A percentile compares a stretch with the other conserved stretches of the same genome.
These are phyloP conservation scores for Blastomyces silverae DNA, from an alignment of 2,329 filamentous ascomycete species.

Conservation along the genomic window DNA sequence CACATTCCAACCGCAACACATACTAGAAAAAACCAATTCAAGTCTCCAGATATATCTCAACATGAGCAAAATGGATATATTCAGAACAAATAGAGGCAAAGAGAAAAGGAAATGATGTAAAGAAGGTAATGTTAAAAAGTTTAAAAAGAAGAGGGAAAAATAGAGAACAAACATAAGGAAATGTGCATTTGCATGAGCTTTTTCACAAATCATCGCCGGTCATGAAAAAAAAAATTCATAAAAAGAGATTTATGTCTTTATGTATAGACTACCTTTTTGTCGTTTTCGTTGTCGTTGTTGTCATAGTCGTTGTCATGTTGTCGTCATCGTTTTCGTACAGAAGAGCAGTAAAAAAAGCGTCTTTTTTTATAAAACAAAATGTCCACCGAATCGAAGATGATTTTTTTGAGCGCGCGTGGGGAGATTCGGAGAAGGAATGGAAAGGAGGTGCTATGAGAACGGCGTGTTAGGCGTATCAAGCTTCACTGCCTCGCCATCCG, in stretches of 20 bases:
- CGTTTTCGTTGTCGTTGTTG: constrained; percentile 15
- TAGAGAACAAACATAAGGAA: too few species aligned
- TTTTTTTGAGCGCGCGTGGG: background rate
- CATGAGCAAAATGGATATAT: background rate
- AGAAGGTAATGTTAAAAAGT: background rate
- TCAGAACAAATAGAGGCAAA: background rate
- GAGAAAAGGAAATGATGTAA: constrained; percentile 1
- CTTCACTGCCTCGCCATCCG: constrained; percentile 34
- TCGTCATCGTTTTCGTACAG: constrained; percentile 24
- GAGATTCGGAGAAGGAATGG: background rate
- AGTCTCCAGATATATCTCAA: background rate
- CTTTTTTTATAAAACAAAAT: constrained; percentile 7
- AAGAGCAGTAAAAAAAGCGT: constrained; percentile 3
- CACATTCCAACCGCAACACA: background rate
- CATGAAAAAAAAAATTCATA: background rate
- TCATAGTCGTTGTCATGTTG: constrained; percentile 19
- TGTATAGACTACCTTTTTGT: background rate
- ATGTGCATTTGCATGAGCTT: constrained; percentile 19
- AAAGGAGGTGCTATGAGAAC: constrained; percentile 6
- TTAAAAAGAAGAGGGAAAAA: background rate
- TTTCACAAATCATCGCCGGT: constrained; percentile 17
- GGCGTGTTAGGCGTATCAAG: constrained; percentile 22
- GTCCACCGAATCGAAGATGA: constrained; percentile 4
- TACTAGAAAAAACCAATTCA: background rate
- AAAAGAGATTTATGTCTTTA: background rate